A percentile compares a stretch with the other conserved stretches of the same genome.
Evolutionary conservation across 768 basidiomycete species (phyloP).

Genomic region (Mycena chlorophos): DNA sequence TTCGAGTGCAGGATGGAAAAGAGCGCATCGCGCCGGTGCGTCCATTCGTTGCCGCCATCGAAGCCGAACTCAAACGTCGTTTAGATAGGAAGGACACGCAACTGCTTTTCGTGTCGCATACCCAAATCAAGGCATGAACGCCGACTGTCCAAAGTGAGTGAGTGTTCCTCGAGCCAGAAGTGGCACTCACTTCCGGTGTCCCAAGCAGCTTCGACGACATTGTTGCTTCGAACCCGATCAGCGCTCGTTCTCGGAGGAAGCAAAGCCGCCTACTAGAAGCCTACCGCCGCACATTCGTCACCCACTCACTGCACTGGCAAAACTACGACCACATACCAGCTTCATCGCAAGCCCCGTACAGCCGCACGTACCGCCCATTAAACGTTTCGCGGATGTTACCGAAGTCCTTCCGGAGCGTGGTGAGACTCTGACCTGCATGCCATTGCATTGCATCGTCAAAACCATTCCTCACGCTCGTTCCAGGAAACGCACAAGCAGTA

Average conservation of each 20-base stretch:
- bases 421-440: slow-evolving; percentile 54
- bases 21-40: slow-evolving; percentile 52
- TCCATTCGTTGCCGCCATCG: slow-evolving; percentile 50
- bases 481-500: slow-evolving; percentile 53
- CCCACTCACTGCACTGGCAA: not conserved
- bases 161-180: not conserved
- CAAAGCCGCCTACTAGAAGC: slow-evolving; percentile 44
- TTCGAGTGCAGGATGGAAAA: slow-evolving; percentile 56
- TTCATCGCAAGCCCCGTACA: slow-evolving; percentile 50
- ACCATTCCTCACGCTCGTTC: slow-evolving; percentile 3
- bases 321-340: slow-evolving; percentile 6
- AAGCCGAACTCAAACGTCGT: slow-evolving; percentile 51
- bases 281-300: slow-evolving; percentile 12
- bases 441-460: slow-evolving; percentile 10
- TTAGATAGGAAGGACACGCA: not conserved
- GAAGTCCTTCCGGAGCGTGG: slow-evolving; percentile 55
- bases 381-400: slow-evolving; percentile 58
- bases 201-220: slow-evolving; percentile 71
- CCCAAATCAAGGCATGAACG: slow-evolving; percentile 76
- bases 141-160: slow-evolving; percentile 40
- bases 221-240: slow-evolving; percentile 36
- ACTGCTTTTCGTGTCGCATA: slow-evolving; percentile 29
- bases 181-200: slow-evolving; percentile 37
- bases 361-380: slow-evolving; percentile 65
- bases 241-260: not conserved